Percentiles rank a stretch among this genome's conserved stretches.
Evolutionary conservation across 805 yeast species (phyloP).

Genomic region (Suhomyces canberraensis): DNA sequence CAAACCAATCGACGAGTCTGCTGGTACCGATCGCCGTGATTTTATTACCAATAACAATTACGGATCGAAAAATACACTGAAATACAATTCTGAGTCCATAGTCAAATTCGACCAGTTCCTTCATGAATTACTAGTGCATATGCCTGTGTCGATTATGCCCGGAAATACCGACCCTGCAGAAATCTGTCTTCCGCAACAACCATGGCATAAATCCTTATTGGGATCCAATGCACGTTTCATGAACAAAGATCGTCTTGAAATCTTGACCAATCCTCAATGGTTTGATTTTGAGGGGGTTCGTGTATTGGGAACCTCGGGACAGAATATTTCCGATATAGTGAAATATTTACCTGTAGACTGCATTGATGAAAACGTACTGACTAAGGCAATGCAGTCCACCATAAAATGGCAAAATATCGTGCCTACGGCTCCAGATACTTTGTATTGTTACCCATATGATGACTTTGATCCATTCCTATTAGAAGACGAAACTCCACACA

Average conservation of each 20-base stretch:
- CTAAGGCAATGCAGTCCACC: conserved; percentile 53
- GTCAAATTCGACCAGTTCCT: conserved; percentile 59
- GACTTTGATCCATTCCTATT: conserved; percentile 78
- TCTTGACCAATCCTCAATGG: conserved; percentile 67
- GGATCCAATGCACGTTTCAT: conserved; percentile 38
- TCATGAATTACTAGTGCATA: conserved; percentile 49
- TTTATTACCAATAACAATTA: conserved; percentile 40
- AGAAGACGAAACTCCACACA: conserved; percentile 71
- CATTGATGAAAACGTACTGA: conserved; percentile 20
- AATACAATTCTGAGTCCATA: conserved; percentile 48
- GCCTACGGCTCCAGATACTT: conserved; percentile 95
- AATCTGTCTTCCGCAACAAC: conserved; percentile 81
- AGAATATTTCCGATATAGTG: conserved; percentile 72
- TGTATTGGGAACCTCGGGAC: conserved; percentile 78
- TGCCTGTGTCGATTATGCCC: conserved; percentile 79
- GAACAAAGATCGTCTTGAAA: conserved; percentile 28
- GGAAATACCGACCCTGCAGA: conserved; percentile 88
- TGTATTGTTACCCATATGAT: conserved; percentile 82
- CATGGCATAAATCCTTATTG: conserved; percentile 77
- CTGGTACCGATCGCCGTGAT: conserved; percentile 21
- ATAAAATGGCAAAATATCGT: conserved; percentile 81
- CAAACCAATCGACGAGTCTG: conserved; percentile 24
- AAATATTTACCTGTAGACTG: conserved; percentile 45
- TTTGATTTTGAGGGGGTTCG: conserved; percentile 40
- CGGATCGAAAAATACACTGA: conserved; percentile 53